A percentile compares a stretch with the other conserved stretches of the same genome.
Evolutionary conservation across 768 basidiomycete genomes (phyloP).

Genomic region (Podaxis rugospora): DNA sequence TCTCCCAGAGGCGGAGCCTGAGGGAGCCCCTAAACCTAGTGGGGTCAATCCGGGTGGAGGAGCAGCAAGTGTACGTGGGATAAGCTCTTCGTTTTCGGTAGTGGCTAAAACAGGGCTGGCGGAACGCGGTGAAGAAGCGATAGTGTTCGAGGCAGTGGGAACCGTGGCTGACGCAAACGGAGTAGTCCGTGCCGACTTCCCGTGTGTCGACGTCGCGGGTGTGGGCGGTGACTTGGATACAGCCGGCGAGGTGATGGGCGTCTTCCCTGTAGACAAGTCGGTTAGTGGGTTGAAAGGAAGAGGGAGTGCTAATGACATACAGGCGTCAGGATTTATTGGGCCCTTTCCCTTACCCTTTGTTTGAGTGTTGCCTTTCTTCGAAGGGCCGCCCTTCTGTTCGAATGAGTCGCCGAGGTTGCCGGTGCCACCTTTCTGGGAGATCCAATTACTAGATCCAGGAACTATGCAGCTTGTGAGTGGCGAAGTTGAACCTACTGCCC

Average conservation of each 20-base stretch:
- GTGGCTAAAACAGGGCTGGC: background rate
- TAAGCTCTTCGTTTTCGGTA: background rate
- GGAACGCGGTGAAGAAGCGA: background rate
- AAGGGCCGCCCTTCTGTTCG: background rate
- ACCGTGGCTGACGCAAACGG: background rate
- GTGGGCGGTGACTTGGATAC: background rate
- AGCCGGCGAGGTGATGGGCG: background rate
- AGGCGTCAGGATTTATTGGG: constrained; percentile 1
- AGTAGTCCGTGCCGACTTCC: background rate
- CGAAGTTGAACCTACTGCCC: no score
- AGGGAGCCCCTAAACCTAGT: background rate
- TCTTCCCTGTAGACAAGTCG: background rate
- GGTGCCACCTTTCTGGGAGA: background rate
- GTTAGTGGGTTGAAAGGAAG: background rate
- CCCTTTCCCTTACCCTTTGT: background rate
- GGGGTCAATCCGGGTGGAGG: background rate
- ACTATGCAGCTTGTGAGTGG: background rate
- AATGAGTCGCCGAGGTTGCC: background rate
- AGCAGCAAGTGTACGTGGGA: background rate
- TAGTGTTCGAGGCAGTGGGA: background rate
- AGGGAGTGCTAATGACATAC: background rate
- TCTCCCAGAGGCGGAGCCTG: background rate
- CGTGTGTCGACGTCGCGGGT: no score
- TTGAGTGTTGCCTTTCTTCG: background rate
- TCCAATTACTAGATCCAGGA: constrained; percentile 6